Evolutionary conservation across 257 asterid genomes (phyloP).

Genomic region (Hygrophila difformis): DNA sequence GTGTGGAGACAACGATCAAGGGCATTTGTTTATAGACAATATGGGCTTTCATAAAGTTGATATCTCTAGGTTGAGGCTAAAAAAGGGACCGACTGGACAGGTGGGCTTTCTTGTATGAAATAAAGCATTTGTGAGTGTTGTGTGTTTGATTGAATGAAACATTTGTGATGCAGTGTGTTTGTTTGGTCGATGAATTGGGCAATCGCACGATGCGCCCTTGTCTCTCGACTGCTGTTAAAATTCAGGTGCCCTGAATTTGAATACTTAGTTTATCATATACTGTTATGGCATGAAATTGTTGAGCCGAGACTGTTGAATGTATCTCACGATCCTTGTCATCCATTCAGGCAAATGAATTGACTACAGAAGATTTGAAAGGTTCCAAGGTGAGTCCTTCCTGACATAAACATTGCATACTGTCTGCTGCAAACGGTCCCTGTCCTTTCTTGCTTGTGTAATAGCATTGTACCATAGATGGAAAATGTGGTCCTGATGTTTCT

Average conservation of each 20-base stretch:
- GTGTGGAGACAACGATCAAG: conserved; percentile 83
- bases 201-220: conserved; percentile 99
- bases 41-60: conserved; percentile 68
- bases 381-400: conserved; percentile 56
- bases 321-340: conserved; percentile 21
- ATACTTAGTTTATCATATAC: no score
- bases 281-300: conserved; percentile 15
- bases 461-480: no score
- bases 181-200: conserved; percentile 87
- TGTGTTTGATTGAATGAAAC: conserved; percentile 96
- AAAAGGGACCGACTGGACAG: conserved; percentile 78
- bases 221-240: conserved; percentile 73
- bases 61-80: conserved; percentile 70
- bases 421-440: no score
- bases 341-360: conserved; percentile 75
- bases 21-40: conserved; percentile 58
- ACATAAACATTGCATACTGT: neutral
- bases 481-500: no score
- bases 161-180: conserved; percentile 64
- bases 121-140: conserved; percentile 32
- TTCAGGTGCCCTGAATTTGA: conserved; percentile 51
- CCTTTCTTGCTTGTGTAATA: no score
- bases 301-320: conserved; percentile 6
- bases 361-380: conserved; percentile 68
- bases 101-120: conserved; percentile 25